phyloP scores from a whole-genome alignment of 106 monocot genomes.

The Apostasia ramifera region DNA sequence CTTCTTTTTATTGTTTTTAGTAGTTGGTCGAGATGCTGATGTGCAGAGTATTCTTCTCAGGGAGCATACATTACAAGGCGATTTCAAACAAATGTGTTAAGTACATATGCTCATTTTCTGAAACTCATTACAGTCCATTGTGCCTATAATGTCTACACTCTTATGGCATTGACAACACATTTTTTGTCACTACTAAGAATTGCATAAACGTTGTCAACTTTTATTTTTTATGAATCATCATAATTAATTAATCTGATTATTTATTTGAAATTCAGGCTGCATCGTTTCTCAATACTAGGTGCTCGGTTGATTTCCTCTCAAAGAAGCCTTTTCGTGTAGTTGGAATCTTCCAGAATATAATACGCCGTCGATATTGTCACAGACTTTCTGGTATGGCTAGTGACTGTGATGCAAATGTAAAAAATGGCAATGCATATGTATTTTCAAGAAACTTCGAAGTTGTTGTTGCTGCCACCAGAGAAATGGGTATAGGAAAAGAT shows the following conservation, averaged over 20 bases:
- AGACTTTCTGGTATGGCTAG: conserved; percentile 21
- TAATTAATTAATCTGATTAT: background rate
- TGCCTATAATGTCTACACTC: background rate
- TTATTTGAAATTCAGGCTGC: background rate
- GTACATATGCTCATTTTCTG: background rate
- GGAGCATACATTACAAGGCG: conserved; percentile 2
- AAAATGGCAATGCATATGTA: conserved; percentile 29
- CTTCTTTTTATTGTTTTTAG: background rate
- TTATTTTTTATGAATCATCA: background rate
- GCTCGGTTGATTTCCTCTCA: background rate
- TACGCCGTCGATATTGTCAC: conserved; percentile 1
- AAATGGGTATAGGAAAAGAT: conserved; percentile 88
- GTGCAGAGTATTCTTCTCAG: background rate
- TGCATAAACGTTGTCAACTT: background rate
- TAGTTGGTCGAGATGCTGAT: conserved; percentile 2
- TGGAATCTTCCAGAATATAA: conserved; percentile 2
- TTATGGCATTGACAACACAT: background rate
- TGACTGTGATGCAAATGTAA: conserved; percentile 4
- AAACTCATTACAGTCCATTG: background rate
- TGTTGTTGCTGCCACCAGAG: conserved; percentile 77
- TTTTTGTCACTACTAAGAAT: background rate
- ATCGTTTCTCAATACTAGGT: background rate
- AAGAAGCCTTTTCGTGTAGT: background rate
- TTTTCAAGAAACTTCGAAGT: conserved; percentile 70
- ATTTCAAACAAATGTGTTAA: conserved; percentile 1